phyloP scores from a whole-genome alignment of 768 basidiomycete genomes.

The Trametes gibbosa region DNA sequence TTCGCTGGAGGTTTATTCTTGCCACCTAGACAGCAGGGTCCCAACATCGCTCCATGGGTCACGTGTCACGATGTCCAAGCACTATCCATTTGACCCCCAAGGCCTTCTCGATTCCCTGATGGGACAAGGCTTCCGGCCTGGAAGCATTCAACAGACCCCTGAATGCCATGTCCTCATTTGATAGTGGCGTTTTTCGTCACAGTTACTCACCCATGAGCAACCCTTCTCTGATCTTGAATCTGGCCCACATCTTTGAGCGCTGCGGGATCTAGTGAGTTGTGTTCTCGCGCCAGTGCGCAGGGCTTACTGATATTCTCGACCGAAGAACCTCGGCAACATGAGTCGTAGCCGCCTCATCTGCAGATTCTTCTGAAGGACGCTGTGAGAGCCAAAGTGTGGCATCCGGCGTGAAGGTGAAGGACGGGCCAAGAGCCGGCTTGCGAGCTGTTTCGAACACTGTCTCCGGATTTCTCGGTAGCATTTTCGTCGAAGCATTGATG shows the following conservation, averaged over 20 bases:
- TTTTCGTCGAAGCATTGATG: slow-evolving; percentile 54
- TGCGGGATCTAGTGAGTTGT: slow-evolving; percentile 16
- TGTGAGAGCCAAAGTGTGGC: slow-evolving; percentile 68
- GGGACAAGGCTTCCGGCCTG: too few relatives aligned
- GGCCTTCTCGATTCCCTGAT: too few relatives aligned
- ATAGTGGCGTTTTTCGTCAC: background rate
- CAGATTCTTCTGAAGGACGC: background rate
- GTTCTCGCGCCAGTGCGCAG: background rate
- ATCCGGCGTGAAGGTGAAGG: slow-evolving; percentile 71
- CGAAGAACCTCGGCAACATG: slow-evolving; percentile 29
- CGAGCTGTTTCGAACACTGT: slow-evolving; percentile 37
- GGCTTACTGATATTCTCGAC: slow-evolving; percentile 27
- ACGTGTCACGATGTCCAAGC: too few relatives aligned
- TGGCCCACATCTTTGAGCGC: slow-evolving; percentile 39
- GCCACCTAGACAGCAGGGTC: too few relatives aligned
- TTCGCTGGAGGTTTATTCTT: too few relatives aligned
- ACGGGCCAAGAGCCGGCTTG: slow-evolving; percentile 75
- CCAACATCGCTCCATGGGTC: too few relatives aligned
- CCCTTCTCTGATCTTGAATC: slow-evolving; percentile 32
- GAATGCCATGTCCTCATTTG: too few relatives aligned
- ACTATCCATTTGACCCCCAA: too few relatives aligned
- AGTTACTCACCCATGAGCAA: slow-evolving; percentile 4
- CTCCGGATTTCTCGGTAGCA: slow-evolving; percentile 26
- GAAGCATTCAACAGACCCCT: too few relatives aligned
- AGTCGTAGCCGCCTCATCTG: slow-evolving; percentile 5